Conservation (phyloP, 208 protist species). For the Wallacemonas sp. region DNA sequence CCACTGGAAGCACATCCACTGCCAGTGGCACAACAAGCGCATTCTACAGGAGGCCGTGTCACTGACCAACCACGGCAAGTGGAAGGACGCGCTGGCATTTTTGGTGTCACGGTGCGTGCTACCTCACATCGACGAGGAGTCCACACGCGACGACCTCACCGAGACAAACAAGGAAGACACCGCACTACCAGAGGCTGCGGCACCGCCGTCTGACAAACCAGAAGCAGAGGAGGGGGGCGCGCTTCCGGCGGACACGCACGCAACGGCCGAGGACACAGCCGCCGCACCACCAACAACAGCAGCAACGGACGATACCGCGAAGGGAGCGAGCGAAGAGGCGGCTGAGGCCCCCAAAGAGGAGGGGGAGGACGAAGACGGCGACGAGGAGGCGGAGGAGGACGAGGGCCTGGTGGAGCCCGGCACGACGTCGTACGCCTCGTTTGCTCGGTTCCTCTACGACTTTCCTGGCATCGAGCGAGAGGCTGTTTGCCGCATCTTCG, state of each 20-base stretch:
- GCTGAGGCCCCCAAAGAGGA: neutral
- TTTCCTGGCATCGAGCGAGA: slow-evolving; percentile 61
- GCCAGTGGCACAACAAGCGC: slow-evolving; percentile 74
- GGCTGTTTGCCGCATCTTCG: slow-evolving; percentile 72
- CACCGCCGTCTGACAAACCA: too few species aligned
- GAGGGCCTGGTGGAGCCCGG: neutral
- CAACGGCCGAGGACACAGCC: neutral
- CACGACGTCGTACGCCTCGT: slow-evolving; percentile 29
- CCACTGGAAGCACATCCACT: slow-evolving; percentile 90
- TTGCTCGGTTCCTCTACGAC: slow-evolving; percentile 74
- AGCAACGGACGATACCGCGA: too few species aligned
- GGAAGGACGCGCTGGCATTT: slow-evolving; percentile 70
- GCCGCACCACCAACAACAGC: neutral
- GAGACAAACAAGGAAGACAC: neutral
- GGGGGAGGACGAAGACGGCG: neutral
- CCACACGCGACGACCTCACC: neutral
- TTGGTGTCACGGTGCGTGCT: slow-evolving; percentile 27
- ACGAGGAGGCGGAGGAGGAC: slow-evolving; percentile 3
- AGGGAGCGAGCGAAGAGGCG: too few species aligned
- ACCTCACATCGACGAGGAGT: neutral
- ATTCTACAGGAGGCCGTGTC: slow-evolving; percentile 55
- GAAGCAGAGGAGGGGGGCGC: slow-evolving; percentile 6
- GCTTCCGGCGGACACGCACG: slow-evolving; percentile 6
- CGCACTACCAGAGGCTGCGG: too few species aligned
- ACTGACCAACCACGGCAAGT: slow-evolving; percentile 60